These are phyloP conservation scores for Sporothrix pallida DNA, from an alignment of 2,329 filamentous ascomycete genomes.

Conservation along the genomic window DNA sequence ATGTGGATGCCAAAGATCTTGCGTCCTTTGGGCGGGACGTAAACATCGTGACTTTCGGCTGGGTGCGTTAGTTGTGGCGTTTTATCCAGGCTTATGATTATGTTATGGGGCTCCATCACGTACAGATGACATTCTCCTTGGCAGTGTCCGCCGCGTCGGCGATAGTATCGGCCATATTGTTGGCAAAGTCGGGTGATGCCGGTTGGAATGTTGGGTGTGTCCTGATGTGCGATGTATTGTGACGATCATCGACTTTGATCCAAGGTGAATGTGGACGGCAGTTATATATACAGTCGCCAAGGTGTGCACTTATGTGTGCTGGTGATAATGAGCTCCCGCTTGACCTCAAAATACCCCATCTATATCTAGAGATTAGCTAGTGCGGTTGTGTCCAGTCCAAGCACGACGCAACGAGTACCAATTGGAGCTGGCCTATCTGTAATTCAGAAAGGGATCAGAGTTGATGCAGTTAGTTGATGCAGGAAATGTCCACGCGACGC, in stretches of 20 bases:
- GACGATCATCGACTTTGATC: neutral
- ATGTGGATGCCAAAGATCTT: conserved; percentile 60
- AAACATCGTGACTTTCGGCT: neutral
- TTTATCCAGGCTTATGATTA: no score
- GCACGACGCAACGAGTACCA: neutral
- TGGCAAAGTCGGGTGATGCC: neutral
- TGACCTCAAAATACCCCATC: neutral
- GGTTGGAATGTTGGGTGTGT: neutral
- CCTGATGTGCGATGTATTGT: neutral
- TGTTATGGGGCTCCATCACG: no score
- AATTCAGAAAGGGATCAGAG: neutral
- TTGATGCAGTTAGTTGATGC: neutral
- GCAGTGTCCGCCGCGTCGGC: neutral
- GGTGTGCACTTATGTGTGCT: no score
- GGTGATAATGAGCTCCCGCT: no score
- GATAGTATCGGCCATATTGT: neutral
- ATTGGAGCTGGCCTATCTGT: conserved; percentile 7
- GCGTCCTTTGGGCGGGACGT: conserved; percentile 52
- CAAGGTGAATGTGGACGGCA: neutral
- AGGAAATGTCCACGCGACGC: neutral
- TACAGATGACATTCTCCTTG: neutral
- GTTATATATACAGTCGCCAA: neutral
- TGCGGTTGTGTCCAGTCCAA: neutral
- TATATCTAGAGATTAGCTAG: conserved; percentile 2
- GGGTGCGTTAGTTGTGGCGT: no score